A percentile compares a stretch with the other conserved stretches of the same genome.
Evolutionary conservation across 352 stramenopile species (phyloP).

Genomic region (Phytopythium kandeliae): DNA sequence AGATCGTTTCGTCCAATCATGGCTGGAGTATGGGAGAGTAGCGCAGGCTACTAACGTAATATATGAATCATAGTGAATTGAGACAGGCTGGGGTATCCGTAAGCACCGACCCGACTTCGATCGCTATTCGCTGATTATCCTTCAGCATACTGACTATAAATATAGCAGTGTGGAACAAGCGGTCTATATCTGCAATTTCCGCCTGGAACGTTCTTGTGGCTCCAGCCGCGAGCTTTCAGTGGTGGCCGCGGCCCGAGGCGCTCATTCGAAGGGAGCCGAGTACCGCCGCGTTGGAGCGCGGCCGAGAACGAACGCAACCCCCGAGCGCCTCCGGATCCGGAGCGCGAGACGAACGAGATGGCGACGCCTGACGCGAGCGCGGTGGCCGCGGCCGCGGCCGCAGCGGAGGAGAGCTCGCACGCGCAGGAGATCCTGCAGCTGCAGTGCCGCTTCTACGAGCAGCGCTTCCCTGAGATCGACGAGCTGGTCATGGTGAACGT

Average conservation of each 20-base stretch:
- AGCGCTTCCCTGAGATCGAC: slow-evolving; percentile 96
- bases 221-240: background rate
- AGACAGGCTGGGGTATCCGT: too few species aligned
- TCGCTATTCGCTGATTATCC: too few species aligned
- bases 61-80: too few species aligned
- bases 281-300: too few species aligned
- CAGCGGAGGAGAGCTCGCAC: slow-evolving; percentile 42
- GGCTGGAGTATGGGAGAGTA: too few species aligned
- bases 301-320: background rate
- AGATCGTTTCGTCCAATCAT: too few species aligned
- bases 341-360: slow-evolving; percentile 9
- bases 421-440: slow-evolving; percentile 70
- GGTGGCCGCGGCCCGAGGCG: background rate
- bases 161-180: too few species aligned
- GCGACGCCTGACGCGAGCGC: slow-evolving; percentile 15
- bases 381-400: slow-evolving; percentile 12
- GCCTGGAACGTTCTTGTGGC: slow-evolving; percentile 9
- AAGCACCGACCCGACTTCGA: too few species aligned
- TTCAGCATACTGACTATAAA: too few species aligned
- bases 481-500: slow-evolving; percentile 96
- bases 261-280: too few species aligned
- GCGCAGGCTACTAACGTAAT: too few species aligned
- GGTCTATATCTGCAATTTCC: slow-evolving; percentile 1
- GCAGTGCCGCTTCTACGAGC: slow-evolving; percentile 90
- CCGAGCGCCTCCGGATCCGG: too few species aligned